Base-by-base conservation (phyloP, 148 eudicot genomes). In the Chenopodium suecicum region DNA sequence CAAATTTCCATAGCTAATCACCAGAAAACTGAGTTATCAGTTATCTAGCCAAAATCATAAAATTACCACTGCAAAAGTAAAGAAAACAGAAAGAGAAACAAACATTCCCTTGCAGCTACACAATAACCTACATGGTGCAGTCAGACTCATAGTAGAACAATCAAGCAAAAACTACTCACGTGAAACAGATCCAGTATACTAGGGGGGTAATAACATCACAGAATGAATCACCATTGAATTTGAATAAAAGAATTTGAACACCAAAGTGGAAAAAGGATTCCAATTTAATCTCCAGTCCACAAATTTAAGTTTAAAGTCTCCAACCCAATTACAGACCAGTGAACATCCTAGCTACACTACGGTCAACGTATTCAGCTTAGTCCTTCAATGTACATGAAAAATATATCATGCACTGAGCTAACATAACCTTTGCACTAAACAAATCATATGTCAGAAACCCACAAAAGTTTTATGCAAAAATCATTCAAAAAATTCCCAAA, bases 121-220 rank as follows among this genome's bases (percentile, higher is more conserved):
- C 44, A 14, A 52, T 54, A 69, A 64, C 10, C 8, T 48, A 13
- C 75, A 54, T 56, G 37, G 66, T 19, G 78, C 4, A 17, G 64
- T 37, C 73, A 70, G 22, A n/a, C 81, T 27, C 31, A 70, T 23
- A 77, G 48, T 50, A 77, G 58, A 23, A 56, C 22, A 17, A 56
- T 4, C 1, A 56, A 56, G 62, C 5, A 14, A 56, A 14, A 56
- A 56, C 16, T 56, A 77, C 37, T 10, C 48, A 44, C 47, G 64
- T 72, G 46, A 19, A 50, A 69, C 31, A 52, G 50, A 71, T 80
- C 64, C 54, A 7, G 8, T 50, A 10, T 50, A 23, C 34, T 72
- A 23, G 0, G 56, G 41, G 19, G 41, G 16, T 78, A 32, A 69
- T 20, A 3, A 34, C n/a, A 4, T 37, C 54, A 72, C 29, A 72